Base-by-base conservation (phyloP, 1,284 basidiomycete species). In the Boletellus sp. region DNA sequence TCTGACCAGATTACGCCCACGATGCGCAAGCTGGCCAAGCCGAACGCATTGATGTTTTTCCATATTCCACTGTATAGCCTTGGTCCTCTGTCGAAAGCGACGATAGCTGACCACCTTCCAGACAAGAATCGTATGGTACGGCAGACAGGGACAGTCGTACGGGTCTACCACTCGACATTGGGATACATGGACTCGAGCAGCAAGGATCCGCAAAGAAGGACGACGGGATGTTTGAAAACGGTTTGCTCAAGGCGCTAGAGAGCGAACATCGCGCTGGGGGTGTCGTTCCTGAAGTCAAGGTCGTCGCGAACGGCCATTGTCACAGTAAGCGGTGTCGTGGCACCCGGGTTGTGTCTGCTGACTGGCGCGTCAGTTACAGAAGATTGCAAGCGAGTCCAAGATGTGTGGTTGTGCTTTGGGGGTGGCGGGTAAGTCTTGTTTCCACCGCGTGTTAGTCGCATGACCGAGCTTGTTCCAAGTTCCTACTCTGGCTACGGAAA, bases 31-130 rank as follows among this genome's bases (percentile, higher is more conserved):
- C 74, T 94, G 1, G 90, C 89, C 5, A 95, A 93, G 68, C 93
- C 93, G 2, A 95, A 95, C 62, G 93, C 91, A 0, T 70, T 95
- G 60, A 90, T 93, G 86, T 96, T 94, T 74, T 96, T 95, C 83
- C 93, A 97, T 62, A 96, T 97, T 49, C 93, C 93, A 40, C 64
- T 96, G 76, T 91, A 69, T n/a, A 89, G 82, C 5, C 13, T 30
- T 22, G 30, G 30, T 11, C 28, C 12, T 46, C 49, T 1, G 51
- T 55, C 13, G 53, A 59, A n/a, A 8, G 8, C 15, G 44, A 40
- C 19, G 13, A 28, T 12, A 26, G 21, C 38, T 49, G 1, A 51
- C 24, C 53, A n/a, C 19, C 39, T 24, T 48, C 4, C 53, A 85
- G 85, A 50, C 78, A 79, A 58, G 86, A 89, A 65, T 74, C 85